Evolutionary conservation across 2,329 filamentous ascomycete genomes (phyloP).

Genomic region (Cladosporium oxysporum): DNA sequence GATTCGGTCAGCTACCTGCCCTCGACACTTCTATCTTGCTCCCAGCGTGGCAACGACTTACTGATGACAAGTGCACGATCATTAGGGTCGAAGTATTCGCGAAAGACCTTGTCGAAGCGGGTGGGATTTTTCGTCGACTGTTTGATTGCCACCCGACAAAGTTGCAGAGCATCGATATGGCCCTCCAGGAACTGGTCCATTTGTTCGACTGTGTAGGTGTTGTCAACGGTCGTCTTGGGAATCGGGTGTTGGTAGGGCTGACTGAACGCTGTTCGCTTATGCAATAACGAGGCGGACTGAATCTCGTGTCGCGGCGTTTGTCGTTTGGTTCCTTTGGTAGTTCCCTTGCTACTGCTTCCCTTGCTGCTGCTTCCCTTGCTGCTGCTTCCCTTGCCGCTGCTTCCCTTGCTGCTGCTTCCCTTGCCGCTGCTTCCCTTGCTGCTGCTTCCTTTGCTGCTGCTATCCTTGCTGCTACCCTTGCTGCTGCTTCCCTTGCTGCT

Average conservation of each 20-base stretch:
- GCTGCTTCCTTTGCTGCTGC: too few species aligned
- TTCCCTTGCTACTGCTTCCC: too few species aligned
- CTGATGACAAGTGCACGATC: background rate
- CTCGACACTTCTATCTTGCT: background rate
- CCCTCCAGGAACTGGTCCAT: background rate
- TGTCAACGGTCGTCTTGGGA: background rate
- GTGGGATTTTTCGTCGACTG: background rate
- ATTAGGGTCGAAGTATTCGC: background rate
- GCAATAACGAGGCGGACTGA: background rate
- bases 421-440: too few species aligned
- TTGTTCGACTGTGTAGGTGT: background rate
- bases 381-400: too few species aligned
- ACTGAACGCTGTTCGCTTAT: background rate
- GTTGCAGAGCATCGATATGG: background rate
- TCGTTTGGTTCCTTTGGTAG: too few species aligned
- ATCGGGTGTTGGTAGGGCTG: background rate
- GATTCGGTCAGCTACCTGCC: background rate
- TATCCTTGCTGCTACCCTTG: too few species aligned
- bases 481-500: too few species aligned
- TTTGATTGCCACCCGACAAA: background rate
- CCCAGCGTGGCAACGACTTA: background rate
- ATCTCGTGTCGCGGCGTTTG: background rate
- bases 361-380: too few species aligned
- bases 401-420: too few species aligned
- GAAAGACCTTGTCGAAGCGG: background rate